Evolutionary conservation across 768 basidiomycete genomes (phyloP), one percentile per base, ranked within the genome.

Genomic region (Auricularia heimuer): DNA sequence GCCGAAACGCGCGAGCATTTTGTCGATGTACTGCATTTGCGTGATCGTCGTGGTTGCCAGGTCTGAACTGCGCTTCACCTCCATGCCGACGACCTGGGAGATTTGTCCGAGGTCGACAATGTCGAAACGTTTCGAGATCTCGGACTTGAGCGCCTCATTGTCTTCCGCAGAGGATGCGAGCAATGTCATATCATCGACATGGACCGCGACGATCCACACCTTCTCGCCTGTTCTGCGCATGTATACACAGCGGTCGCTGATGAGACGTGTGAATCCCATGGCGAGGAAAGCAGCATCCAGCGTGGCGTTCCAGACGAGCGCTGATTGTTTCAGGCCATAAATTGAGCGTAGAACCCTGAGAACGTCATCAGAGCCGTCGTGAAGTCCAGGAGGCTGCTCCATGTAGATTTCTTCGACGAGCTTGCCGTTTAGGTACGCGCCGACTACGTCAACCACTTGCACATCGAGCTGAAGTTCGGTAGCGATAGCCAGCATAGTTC

Each of bases 321-420:
- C 62, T 3, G 64, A 58, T 63, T 69, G 68, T 61, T 65, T 64
- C 3, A 67, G 44, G n/a, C 68, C 68, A 44, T 69, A 69, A 8
- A 69, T 37, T 4, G 60, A 45, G 14, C 24, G 21, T 7, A 62
- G 62, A 7, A 35, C 6, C 34, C 34, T 3, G n/a, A 18, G 12
- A 4, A 62, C 62, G 12, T 54, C 54, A n/a, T 64, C 65, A 33
- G 37, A 7, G 18, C 62, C 45, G 21, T 72, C 62, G 3, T 54
- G 21, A 36, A 67, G 73, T 0, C 73, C 72, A 3, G 72, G 63
- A 0, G 71, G 75, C 35, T 75, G 76, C 0, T 64, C 47, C 73
- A 76, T 76, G 54, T 75, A 77, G 0, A 77, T 70, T n/a, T 76
- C 73, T 42, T 76, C 76, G 42, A 72, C 39, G 0, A 77, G 64